Conservation (phyloP, 176 grass and related monocot genomes). For the Raddia guianensis region DNA sequence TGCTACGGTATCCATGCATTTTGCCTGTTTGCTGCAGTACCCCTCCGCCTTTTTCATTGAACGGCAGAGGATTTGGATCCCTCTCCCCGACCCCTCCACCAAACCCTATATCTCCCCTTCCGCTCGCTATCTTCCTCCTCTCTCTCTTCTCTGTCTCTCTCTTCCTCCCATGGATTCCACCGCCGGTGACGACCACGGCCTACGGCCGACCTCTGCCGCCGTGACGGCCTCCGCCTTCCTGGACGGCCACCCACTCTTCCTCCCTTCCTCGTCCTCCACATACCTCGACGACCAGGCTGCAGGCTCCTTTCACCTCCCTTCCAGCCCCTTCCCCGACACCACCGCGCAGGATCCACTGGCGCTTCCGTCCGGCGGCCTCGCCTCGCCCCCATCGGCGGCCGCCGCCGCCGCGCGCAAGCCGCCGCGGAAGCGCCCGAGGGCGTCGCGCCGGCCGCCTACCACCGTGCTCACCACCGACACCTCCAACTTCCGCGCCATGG, state of each 20-base stretch:
- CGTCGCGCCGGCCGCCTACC: constrained; percentile 63
- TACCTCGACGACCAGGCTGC: background rate
- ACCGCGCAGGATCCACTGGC: background rate
- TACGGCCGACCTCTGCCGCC: background rate
- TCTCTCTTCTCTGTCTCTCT: background rate
- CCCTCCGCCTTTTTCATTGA: too few species aligned
- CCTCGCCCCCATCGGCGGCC: background rate
- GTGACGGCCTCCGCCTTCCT: background rate
- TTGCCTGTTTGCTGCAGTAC: too few species aligned
- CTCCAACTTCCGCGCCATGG: constrained; percentile 88
- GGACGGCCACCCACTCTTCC: constrained; percentile 35
- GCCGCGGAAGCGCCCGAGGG: constrained; percentile 62
- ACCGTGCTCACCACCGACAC: constrained; percentile 72
- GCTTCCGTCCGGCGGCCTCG: background rate
- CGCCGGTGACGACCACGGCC: constrained; percentile 24
- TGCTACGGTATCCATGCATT: too few species aligned
- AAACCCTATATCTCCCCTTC: constrained; percentile 27
- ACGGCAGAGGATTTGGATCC: too few species aligned
- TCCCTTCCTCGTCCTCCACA: constrained; percentile 22
- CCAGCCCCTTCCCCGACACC: constrained; percentile 1
- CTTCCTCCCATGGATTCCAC: constrained; percentile 31
- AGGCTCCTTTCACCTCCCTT: constrained; percentile 24
- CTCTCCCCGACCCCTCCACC: background rate
- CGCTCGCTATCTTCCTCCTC: constrained; percentile 33
- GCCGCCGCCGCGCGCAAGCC: background rate